A percentile compares a stretch with the other conserved stretches of the same genome.
Evolutionary conservation across 2,329 filamentous ascomycete genomes (phyloP).

Genomic region (Ophiocordyceps camponoti-floridani): DNA sequence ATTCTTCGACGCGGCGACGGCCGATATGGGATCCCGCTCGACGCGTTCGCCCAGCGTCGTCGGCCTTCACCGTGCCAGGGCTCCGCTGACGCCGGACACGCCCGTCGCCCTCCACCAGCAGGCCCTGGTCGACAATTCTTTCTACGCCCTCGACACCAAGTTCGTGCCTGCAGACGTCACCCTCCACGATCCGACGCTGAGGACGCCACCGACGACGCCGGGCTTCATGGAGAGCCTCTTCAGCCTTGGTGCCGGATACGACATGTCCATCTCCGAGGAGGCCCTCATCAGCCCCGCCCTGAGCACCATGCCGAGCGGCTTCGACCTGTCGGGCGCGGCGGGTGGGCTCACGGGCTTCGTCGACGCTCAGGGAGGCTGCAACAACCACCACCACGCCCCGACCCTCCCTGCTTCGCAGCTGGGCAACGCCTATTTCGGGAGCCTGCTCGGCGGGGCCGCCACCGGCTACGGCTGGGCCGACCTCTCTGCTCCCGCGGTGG

Average conservation of each 20-base stretch:
- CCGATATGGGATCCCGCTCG: conserved; percentile 17
- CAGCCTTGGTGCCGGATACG: conserved; percentile 19
- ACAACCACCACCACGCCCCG: conserved; percentile 25
- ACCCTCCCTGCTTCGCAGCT: no score
- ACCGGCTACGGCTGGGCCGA: conserved; percentile 35
- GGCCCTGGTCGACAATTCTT: conserved; percentile 19
- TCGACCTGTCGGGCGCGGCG: conserved; percentile 24
- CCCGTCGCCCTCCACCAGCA: conserved; percentile 21
- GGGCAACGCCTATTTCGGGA: conserved; percentile 21
- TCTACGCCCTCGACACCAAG: conserved; percentile 14
- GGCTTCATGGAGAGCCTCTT: conserved; percentile 24
- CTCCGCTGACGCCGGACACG: conserved; percentile 32
- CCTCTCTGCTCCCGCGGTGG: conserved; percentile 17
- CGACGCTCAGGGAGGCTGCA: conserved; percentile 15
- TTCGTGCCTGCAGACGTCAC: conserved; percentile 10
- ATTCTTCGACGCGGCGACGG: conserved; percentile 21
- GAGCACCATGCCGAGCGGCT: conserved; percentile 24
- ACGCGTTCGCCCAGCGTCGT: conserved; percentile 22
- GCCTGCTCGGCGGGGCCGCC: conserved; percentile 15
- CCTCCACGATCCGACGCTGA: conserved; percentile 25
- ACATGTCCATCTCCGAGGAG: conserved; percentile 25
- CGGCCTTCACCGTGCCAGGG: conserved; percentile 19
- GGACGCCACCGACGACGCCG: conserved; percentile 35
- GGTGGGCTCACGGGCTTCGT: conserved; percentile 25
- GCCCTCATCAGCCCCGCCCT: conserved; percentile 29